Base-by-base conservation (phyloP, 306 rosid genomes). In the Aeschynomene evenia region DNA sequence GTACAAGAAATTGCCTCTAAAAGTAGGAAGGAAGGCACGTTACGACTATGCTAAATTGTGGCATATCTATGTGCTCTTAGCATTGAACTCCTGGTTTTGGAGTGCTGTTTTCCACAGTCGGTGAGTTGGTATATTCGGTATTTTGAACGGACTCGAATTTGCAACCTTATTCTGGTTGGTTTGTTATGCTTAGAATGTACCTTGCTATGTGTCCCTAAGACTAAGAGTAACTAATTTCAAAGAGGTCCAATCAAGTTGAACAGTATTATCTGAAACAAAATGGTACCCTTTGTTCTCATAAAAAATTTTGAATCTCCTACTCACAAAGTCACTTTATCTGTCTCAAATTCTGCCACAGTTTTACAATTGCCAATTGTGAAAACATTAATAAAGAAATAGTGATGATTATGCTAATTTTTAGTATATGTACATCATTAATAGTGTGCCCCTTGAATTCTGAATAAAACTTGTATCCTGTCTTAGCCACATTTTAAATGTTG, bases 21-120 rank as follows among this genome's bases (percentile, higher is more conserved):
- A 71, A 64, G 76, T 55, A 57, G 82, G 83, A 66, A 87, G 77
- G 81, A 87, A 79, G 83, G 60, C 80, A 3, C 77, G 79, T 40
- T 87, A 89, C 68, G 88, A 85, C 46, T 84, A 63, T 71, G 70
- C 91, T 53, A 8, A 55, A 70, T 76, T 89, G 60, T 91, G 97
- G 94, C 88, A 84, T 71, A 43, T 79, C 60, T 85, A 83, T 66
- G 97, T 81, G 6, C 50, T 85, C 61, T 67, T 91, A 36, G 70
- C 91, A 15, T 21, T 91, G 53, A 87, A 85, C 72, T 72, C 88
- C 45, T 89, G 91, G 94, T 72, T 87, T 14, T 89, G 91, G 96
- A 85, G 94, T 73, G 85, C 75, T 42, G 83, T 86, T 67, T 85
- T 82, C 85, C 97, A 91, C 42, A 83, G 82, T 71, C 86, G 84